phyloP scores from a whole-genome alignment of 129 eudicot species.

The Pseudognaphalium luteoalbum region DNA sequence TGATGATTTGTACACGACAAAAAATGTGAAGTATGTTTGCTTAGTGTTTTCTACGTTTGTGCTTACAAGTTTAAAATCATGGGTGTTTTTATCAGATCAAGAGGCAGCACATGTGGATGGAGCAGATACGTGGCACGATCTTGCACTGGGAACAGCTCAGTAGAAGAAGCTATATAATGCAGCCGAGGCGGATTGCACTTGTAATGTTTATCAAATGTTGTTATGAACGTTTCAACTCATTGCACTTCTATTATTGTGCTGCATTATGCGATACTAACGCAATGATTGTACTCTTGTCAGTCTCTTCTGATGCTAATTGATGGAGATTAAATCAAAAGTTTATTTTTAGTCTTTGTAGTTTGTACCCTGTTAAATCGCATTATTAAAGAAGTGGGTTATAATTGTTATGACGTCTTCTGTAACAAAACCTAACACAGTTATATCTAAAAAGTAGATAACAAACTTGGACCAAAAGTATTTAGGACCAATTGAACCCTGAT shows the following conservation, averaged over 20 bases:
- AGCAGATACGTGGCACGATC: constrained; percentile 79
- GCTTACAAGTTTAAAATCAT: too few relatives aligned
- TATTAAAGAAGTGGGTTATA: too few relatives aligned
- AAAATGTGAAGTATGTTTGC: not conserved
- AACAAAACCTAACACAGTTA: not conserved
- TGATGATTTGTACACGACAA: not conserved
- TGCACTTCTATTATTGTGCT: not conserved
- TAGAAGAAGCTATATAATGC: constrained; percentile 19
- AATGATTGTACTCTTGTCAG: not conserved
- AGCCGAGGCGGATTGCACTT: not conserved
- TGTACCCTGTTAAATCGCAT: too few relatives aligned
- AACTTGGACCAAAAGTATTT: not conserved
- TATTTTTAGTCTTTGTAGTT: not conserved
- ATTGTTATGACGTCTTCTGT: too few relatives aligned
- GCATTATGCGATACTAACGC: not conserved
- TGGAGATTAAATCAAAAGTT: not conserved
- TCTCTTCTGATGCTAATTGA: not conserved
- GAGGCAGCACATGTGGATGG: constrained; percentile 60
- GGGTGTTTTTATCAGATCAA: constrained; percentile 36
- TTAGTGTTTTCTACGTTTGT: not conserved
- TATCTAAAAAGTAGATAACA: not conserved
- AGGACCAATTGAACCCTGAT: not conserved
- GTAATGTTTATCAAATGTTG: not conserved
- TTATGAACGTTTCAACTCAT: not conserved
- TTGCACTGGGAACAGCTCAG: constrained; percentile 54